Percentiles rank a stretch among this genome's conserved stretches.
These are phyloP conservation scores for Penicillium herquei DNA, from an alignment of 495 filamentous ascomycete species.

Conservation along the genomic window DNA sequence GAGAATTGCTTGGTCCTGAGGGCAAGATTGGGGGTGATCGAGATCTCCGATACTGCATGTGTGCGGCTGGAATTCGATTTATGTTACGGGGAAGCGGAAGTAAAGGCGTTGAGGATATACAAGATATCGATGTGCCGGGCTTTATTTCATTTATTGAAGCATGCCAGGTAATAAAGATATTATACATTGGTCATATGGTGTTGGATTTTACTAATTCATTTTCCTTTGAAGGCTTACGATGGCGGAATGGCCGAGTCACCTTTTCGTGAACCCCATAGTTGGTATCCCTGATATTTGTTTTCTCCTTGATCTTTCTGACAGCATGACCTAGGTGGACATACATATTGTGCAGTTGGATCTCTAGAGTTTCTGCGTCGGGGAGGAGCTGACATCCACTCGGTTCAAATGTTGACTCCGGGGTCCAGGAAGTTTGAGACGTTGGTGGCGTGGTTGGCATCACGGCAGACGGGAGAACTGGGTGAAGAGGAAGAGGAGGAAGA, in stretches of 20 bases:
- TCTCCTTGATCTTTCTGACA: constrained; percentile 16
- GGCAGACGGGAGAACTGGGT: constrained; percentile 60
- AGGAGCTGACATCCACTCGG: constrained; percentile 14
- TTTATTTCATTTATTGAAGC: constrained; percentile 69
- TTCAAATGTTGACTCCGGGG: constrained; percentile 31
- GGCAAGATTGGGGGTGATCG: constrained; percentile 69
- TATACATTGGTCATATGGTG: not conserved
- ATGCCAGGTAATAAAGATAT: constrained; percentile 52
- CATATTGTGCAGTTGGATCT: constrained; percentile 78
- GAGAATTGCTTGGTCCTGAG: constrained; percentile 65
- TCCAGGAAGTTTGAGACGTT: constrained; percentile 42
- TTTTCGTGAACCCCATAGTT: constrained; percentile 86
- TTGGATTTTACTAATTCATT: not conserved
- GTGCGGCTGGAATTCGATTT: constrained; percentile 77
- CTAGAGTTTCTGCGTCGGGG: constrained; percentile 64
- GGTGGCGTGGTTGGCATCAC: constrained; percentile 64
- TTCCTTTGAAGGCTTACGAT: constrained; percentile 69
- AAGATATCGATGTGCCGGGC: constrained; percentile 73
- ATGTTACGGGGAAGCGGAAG: constrained; percentile 63
- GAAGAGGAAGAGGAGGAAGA: constrained; percentile 47
- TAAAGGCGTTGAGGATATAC: constrained; percentile 51
- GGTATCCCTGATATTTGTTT: constrained; percentile 20
- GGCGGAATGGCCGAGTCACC: constrained; percentile 81
- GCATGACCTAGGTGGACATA: constrained; percentile 67
- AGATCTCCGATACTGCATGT: constrained; percentile 86